Percentiles rank a stretch among this genome's conserved stretches.
These are phyloP conservation scores for Hapsidospora chrysogenum DNA, from an alignment of 495 filamentous ascomycete genomes.

Conservation along the genomic window DNA sequence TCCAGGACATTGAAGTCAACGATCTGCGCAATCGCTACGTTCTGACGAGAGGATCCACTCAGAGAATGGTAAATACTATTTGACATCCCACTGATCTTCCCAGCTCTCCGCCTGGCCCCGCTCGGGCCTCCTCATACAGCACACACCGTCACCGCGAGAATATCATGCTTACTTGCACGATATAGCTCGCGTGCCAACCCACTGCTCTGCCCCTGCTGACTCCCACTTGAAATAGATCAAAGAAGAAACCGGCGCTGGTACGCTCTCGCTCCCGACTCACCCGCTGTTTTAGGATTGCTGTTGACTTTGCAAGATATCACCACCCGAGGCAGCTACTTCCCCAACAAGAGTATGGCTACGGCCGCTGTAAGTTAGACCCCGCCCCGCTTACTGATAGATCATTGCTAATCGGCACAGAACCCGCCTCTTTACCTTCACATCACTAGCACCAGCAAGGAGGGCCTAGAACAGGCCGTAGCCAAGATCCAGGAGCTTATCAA, in stretches of 20 bases:
- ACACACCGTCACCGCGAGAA: conserved; percentile 30
- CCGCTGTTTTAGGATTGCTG: conserved; percentile 32
- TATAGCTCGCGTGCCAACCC: conserved; percentile 50
- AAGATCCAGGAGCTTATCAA: conserved; percentile 92
- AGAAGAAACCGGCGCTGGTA: conserved; percentile 99
- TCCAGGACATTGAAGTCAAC: conserved; percentile 97
- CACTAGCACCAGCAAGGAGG: conserved; percentile 82
- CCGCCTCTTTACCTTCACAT: conserved; percentile 90
- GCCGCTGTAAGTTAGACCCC: conserved; percentile 48
- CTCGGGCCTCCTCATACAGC: conserved; percentile 13
- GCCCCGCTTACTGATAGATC: background rate
- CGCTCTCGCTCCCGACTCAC: conserved; percentile 35
- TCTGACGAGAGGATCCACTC: conserved; percentile 91
- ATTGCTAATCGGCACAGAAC: conserved; percentile 36
- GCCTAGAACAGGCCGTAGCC: conserved; percentile 68
- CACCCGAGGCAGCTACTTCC: conserved; percentile 87
- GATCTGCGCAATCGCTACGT: conserved; percentile 93
- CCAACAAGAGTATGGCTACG: conserved; percentile 94
- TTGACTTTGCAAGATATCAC: conserved; percentile 86
- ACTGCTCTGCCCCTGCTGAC: conserved; percentile 98
- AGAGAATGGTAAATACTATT: conserved; percentile 94
- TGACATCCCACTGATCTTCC: conserved; percentile 62
- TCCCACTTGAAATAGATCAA: conserved; percentile 96
- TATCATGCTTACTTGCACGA: conserved; percentile 74
- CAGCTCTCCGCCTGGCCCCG: conserved; percentile 34